These are phyloP conservation scores for Cyclotella choctawhatcheeana DNA, from an alignment of 108 stramenopile species.

Conservation along the genomic window DNA sequence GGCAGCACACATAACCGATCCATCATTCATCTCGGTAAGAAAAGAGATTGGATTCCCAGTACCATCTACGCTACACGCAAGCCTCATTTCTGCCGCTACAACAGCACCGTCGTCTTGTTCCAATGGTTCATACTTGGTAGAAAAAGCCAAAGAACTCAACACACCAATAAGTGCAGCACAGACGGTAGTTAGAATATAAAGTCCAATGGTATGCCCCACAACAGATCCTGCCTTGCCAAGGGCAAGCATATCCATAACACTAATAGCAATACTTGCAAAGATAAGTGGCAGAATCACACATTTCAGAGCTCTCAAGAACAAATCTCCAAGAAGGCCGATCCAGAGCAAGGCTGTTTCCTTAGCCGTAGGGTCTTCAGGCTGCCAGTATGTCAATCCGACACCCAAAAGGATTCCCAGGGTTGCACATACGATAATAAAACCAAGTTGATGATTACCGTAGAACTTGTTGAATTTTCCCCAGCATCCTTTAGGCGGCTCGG, in stretches of 20 bases:
- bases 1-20: conserved; percentile 41
- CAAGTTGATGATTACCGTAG: neutral
- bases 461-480: neutral
- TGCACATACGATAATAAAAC: neutral
- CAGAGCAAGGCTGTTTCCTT: conserved; percentile 25
- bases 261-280: conserved; percentile 47
- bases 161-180: conserved; percentile 39
- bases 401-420: neutral
- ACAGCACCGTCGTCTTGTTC: neutral
- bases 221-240: conserved; percentile 48
- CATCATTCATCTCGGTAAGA: conserved; percentile 19
- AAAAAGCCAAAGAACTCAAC: conserved; percentile 24
- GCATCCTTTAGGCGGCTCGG: neutral
- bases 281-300: conserved; percentile 52
- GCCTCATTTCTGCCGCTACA: neutral
- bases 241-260: conserved; percentile 53
- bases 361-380: neutral
- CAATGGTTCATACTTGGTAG: neutral
- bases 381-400: neutral
- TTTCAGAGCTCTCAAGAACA: conserved; percentile 51
- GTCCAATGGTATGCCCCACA: conserved; percentile 48
- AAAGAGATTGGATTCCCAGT: neutral
- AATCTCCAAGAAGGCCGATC: conserved; percentile 52
- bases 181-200: conserved; percentile 47
- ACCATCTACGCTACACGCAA: conserved; percentile 2